Percentiles rank a stretch among this genome's conserved stretches.
Conservation (phyloP, 306 rosid genomes). For the Senna siamea region DNA sequence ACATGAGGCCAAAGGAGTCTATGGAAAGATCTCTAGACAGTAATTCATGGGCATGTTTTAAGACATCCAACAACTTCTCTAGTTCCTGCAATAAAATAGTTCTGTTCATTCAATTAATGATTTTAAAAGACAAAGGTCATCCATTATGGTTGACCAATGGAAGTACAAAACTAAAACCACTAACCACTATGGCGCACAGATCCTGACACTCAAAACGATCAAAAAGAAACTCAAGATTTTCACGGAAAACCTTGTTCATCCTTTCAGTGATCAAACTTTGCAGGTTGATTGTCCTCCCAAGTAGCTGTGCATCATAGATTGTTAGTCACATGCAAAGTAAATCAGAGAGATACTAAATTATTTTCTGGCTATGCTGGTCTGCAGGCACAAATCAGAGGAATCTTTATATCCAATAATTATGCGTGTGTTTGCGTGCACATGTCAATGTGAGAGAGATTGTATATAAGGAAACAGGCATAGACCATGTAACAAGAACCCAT, state of each 20-base stretch:
- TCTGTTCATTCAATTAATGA: slow-evolving; percentile 34
- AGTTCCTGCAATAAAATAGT: slow-evolving; percentile 70
- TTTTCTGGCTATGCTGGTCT: slow-evolving; percentile 8
- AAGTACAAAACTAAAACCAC: slow-evolving; percentile 49
- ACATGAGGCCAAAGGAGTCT: slow-evolving; percentile 82
- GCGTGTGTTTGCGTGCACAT: too few species aligned
- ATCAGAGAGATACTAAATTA: slow-evolving; percentile 1
- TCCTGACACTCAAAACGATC: slow-evolving; percentile 99
- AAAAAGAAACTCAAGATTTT: slow-evolving; percentile 91
- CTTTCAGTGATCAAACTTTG: slow-evolving; percentile 82
- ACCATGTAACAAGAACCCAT: slow-evolving; percentile 6
- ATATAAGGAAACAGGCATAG: slow-evolving; percentile 24
- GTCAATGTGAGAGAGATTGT: slow-evolving; percentile 12
- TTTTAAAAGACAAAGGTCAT: slow-evolving; percentile 16
- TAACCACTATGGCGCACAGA: slow-evolving; percentile 89
- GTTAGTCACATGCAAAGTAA: slow-evolving; percentile 22
- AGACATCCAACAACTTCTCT: slow-evolving; percentile 81
- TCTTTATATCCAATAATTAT: not conserved
- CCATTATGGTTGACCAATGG: slow-evolving; percentile 27
- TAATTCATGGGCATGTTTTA: slow-evolving; percentile 82
- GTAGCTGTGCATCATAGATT: slow-evolving; percentile 64
- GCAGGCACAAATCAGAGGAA: not conserved
- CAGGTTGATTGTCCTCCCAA: slow-evolving; percentile 91
- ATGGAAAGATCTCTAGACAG: slow-evolving; percentile 78
- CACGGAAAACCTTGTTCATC: slow-evolving; percentile 88